These are phyloP conservation scores for Exophiala sp. DNA, from an alignment of 2,329 filamentous ascomycete species.

Conservation along the genomic window DNA sequence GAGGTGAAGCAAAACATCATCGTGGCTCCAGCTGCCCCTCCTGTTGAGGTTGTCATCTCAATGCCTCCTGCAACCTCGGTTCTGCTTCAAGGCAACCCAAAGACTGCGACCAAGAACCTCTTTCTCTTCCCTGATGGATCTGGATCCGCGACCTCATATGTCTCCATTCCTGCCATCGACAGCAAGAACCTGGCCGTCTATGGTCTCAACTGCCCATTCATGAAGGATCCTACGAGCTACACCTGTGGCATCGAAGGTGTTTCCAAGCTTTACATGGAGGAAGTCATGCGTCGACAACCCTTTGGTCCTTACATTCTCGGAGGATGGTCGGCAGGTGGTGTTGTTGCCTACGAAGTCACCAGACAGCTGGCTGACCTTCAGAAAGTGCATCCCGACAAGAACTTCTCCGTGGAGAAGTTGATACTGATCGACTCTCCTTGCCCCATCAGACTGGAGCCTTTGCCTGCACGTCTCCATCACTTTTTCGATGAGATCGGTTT, in stretches of 20 bases:
- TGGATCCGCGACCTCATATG: slow-evolving; percentile 46
- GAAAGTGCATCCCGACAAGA: slow-evolving; percentile 26
- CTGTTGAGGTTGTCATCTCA: slow-evolving; percentile 26
- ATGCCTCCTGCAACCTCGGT: slow-evolving; percentile 42
- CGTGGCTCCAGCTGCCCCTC: slow-evolving; percentile 23
- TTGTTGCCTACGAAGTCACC: slow-evolving; percentile 37
- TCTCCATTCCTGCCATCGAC: slow-evolving; percentile 39
- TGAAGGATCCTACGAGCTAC: slow-evolving; percentile 36
- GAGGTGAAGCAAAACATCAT: slow-evolving; percentile 30
- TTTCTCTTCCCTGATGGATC: slow-evolving; percentile 47
- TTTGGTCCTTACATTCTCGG: slow-evolving; percentile 38
- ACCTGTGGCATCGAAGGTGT: slow-evolving; percentile 31
- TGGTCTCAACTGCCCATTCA: slow-evolving; percentile 44
- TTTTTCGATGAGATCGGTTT: slow-evolving; percentile 49
- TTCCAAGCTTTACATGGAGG: slow-evolving; percentile 31
- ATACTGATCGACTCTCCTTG: slow-evolving; percentile 64
- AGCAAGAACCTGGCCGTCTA: slow-evolving; percentile 42
- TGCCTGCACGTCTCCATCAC: slow-evolving; percentile 54
- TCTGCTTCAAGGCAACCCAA: slow-evolving; percentile 42
- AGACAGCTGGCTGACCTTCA: slow-evolving; percentile 28
- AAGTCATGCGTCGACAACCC: slow-evolving; percentile 34
- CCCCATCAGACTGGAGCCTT: slow-evolving; percentile 64
- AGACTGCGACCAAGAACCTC: slow-evolving; percentile 40
- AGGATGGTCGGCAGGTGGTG: slow-evolving; percentile 39
- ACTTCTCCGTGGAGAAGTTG: slow-evolving; percentile 51